Conservation (phyloP, 352 stramenopile genomes). For the Blastocystis sp. region DNA sequence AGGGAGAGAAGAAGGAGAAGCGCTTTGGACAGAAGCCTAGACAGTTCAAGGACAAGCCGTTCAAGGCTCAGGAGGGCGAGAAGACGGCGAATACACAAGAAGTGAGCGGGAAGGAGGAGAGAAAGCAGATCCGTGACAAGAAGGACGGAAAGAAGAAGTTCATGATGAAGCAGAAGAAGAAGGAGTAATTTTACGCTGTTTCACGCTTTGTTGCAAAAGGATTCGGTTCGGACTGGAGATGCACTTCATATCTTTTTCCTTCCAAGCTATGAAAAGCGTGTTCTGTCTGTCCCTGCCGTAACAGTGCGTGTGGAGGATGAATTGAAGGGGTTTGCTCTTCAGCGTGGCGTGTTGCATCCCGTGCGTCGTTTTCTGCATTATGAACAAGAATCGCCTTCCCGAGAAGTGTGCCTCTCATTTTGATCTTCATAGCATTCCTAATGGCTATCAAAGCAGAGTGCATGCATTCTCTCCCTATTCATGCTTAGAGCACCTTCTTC, state of each 20-base stretch:
- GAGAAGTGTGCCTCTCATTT: slow-evolving; percentile 53
- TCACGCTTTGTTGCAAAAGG: background rate
- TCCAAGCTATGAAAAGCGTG: slow-evolving; percentile 2
- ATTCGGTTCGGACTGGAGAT: too few relatives aligned
- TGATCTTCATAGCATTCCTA: background rate
- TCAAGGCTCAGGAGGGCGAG: slow-evolving; percentile 71
- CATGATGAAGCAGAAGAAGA: slow-evolving; percentile 12
- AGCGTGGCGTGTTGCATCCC: slow-evolving; percentile 35
- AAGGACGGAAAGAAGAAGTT: slow-evolving; percentile 45
- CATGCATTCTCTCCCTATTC: background rate
- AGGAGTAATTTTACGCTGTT: background rate
- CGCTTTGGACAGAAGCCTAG: background rate
- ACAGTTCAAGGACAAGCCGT: background rate
- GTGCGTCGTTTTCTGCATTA: slow-evolving; percentile 19
- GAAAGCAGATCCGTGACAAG: slow-evolving; percentile 75
- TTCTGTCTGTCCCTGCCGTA: slow-evolving; percentile 36
- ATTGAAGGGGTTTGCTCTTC: slow-evolving; percentile 18
- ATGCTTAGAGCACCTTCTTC: slow-evolving; percentile 50
- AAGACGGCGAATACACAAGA: slow-evolving; percentile 73
- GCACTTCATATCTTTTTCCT: background rate
- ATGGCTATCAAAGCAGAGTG: slow-evolving; percentile 39
- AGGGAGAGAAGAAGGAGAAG: background rate
- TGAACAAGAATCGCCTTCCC: slow-evolving; percentile 36
- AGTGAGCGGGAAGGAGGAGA: slow-evolving; percentile 77
- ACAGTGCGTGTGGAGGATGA: background rate